Evolutionary conservation across 2,329 filamentous ascomycete species (phyloP).

Genomic region (Ceratocystis cubensis): DNA sequence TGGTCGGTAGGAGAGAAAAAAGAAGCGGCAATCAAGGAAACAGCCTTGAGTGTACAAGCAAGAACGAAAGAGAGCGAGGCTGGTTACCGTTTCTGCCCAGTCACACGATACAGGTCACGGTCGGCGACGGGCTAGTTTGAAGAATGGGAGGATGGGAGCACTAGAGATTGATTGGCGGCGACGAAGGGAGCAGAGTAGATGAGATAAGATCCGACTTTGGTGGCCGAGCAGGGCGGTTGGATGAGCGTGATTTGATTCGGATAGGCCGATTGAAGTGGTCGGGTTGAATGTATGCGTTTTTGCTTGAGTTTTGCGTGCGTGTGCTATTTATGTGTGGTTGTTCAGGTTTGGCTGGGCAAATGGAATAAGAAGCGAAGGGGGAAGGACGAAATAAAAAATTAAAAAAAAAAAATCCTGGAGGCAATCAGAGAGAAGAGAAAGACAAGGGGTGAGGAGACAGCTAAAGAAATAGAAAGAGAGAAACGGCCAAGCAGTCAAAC

Average conservation of each 20-base stretch:
- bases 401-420: not conserved
- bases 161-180: not conserved
- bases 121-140: not conserved
- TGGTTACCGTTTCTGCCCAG: not conserved
- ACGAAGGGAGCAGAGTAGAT: not conserved
- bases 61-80: not conserved
- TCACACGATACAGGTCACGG: not conserved
- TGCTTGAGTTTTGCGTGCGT: not conserved
- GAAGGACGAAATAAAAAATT: not conserved
- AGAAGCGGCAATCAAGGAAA: too few species aligned
- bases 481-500: not conserved
- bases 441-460: not conserved
- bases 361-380: not conserved
- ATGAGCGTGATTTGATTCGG: not conserved
- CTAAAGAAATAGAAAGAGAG: not conserved
- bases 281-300: not conserved
- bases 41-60: too few species aligned
- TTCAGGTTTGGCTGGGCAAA: slow-evolving; percentile 1
- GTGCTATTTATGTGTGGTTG: not conserved
- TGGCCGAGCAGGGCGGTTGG: not conserved
- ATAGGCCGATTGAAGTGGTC: not conserved
- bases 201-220: not conserved
- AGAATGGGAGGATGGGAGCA: not conserved
- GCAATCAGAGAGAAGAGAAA: not conserved
- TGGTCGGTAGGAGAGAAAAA: slow-evolving; percentile 20